A percentile compares a stretch with the other conserved stretches of the same genome.
These are phyloP conservation scores for Millerozyma acaciae DNA, from an alignment of 805 yeast species.

Conservation along the genomic window DNA sequence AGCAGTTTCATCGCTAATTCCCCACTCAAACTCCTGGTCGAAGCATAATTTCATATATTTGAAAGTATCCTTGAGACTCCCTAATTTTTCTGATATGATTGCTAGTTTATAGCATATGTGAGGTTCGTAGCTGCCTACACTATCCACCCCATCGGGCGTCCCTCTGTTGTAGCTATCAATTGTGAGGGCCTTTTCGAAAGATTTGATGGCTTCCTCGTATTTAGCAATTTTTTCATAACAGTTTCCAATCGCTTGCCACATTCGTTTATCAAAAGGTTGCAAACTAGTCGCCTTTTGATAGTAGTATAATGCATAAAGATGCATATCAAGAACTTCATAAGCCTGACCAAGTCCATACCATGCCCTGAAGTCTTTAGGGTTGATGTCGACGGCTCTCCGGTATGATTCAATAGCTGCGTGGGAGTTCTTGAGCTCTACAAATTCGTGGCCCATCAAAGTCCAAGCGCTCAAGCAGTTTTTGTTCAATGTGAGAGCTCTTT, in stretches of 20 bases:
- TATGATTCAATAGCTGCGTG: conserved; percentile 97
- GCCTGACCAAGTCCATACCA: conserved; percentile 99
- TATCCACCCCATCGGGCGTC: conserved; percentile 4
- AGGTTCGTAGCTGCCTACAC: conserved; percentile 27
- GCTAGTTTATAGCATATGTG: conserved; percentile 67
- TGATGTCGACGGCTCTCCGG: conserved; percentile 87
- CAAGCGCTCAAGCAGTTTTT: conserved; percentile 84
- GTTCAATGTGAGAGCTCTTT: conserved; percentile 80
- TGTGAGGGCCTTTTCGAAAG: conserved; percentile 72
- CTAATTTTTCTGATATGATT: conserved; percentile 53
- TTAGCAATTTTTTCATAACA: conserved; percentile 81
- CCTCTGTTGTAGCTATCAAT: conserved; percentile 39
- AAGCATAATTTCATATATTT: conserved; percentile 64
- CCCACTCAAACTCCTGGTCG: conserved; percentile 61
- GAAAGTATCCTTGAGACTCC: conserved; percentile 51
- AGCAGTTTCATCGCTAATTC: conserved; percentile 66
- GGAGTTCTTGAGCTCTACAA: conserved; percentile 90
- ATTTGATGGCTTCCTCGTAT: conserved; percentile 67
- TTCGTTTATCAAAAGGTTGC: conserved; percentile 84
- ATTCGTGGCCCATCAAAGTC: conserved; percentile 99
- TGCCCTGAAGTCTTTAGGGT: conserved; percentile 85
- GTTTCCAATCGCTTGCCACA: conserved; percentile 94
- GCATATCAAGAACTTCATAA: conserved; percentile 94
- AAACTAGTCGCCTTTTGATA: conserved; percentile 87
- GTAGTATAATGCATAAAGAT: conserved; percentile 83